These are phyloP conservation scores for Blastocladiella emersonii DNA, from an alignment of 371 early-diverging fungal species.

Conservation along the genomic window DNA sequence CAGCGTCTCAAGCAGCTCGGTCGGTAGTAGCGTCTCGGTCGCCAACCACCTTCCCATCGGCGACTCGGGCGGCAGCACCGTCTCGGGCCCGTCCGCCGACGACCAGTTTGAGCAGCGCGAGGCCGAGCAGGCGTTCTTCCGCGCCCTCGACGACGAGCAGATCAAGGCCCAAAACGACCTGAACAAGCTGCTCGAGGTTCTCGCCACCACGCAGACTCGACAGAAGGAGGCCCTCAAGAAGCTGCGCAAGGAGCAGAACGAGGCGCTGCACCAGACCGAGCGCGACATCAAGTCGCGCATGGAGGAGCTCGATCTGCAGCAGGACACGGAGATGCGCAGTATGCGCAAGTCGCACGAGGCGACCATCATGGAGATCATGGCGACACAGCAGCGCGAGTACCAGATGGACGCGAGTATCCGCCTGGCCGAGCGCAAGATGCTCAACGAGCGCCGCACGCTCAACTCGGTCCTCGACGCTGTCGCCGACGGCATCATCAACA, in stretches of 20 bases:
- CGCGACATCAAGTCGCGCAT: not conserved
- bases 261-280: not conserved
- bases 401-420: conserved; percentile 18
- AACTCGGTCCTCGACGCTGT: conserved; percentile 17
- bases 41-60: no score
- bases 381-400: conserved; percentile 20
- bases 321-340: conserved; percentile 10
- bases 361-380: conserved; percentile 9
- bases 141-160: not conserved
- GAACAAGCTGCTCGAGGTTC: not conserved
- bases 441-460: conserved; percentile 18
- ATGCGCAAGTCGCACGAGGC: conserved; percentile 10
- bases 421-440: conserved; percentile 17
- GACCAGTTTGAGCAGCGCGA: not conserved
- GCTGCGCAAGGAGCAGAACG: not conserved
- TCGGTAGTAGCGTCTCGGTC: no score
- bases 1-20: no score
- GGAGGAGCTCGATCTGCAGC: conserved; percentile 1
- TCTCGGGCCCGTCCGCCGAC: no score
- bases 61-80: no score
- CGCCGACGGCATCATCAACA: conserved; percentile 16
- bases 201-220: not conserved
- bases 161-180: not conserved
- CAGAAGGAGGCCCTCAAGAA: not conserved
- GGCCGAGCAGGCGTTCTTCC: not conserved